Conservation (phyloP, 495 filamentous ascomycete genomes). For the Penicillium roqueforti region DNA sequence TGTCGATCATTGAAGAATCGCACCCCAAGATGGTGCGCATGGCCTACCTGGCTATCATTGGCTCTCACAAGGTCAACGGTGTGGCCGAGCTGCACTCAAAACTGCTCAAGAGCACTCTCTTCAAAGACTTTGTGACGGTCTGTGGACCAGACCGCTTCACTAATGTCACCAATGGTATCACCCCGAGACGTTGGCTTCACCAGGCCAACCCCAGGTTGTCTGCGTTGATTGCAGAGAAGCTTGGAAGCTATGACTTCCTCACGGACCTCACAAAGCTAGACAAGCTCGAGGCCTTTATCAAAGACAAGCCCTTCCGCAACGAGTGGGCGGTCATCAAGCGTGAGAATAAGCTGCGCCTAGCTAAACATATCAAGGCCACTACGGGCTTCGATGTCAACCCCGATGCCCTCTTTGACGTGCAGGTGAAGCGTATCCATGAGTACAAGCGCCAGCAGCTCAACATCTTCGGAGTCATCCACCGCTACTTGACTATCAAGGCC, state of each 20-base stretch:
- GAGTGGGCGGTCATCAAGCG: conserved; percentile 91
- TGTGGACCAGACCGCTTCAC: conserved; percentile 97
- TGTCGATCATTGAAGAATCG: conserved; percentile 96
- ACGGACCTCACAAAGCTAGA: conserved; percentile 83
- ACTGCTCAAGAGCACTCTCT: conserved; percentile 95
- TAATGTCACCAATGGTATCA: conserved; percentile 97
- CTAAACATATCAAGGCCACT: conserved; percentile 80
- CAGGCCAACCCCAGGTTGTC: conserved; percentile 94
- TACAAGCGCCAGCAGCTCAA: conserved; percentile 99
- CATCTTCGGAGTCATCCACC: conserved; percentile 96
- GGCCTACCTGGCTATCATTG: conserved; percentile 91
- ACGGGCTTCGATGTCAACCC: conserved; percentile 81
- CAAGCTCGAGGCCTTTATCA: conserved; percentile 71
- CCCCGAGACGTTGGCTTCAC: conserved; percentile 91
- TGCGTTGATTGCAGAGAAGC: conserved; percentile 84
- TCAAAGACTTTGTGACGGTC: conserved; percentile 94
- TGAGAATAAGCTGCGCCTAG: conserved; percentile 74
- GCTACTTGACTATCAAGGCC: conserved; percentile 83
- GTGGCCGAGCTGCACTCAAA: conserved; percentile 97
- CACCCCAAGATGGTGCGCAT: conserved; percentile 98
- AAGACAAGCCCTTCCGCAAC: conserved; percentile 84
- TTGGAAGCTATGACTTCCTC: conserved; percentile 75
- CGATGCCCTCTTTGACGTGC: conserved; percentile 85
- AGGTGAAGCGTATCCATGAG: conserved; percentile 98
- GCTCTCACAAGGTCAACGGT: conserved; percentile 98